Evolutionary conservation across 2,329 filamentous ascomycete genomes (phyloP).

Genomic region (Tolypocladium inflatum): DNA sequence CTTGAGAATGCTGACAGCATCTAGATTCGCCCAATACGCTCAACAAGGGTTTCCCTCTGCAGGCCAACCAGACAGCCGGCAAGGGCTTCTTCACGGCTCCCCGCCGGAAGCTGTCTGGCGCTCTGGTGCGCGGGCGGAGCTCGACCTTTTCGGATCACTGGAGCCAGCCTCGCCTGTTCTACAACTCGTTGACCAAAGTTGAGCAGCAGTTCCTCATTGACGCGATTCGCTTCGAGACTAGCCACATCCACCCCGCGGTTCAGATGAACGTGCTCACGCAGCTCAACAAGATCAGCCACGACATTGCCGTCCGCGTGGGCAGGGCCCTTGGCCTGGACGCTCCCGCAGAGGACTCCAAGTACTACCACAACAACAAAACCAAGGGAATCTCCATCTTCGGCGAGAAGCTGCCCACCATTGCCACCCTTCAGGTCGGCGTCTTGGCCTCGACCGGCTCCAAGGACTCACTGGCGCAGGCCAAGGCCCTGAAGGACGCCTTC

Average conservation of each 20-base stretch:
- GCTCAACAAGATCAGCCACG: constrained; percentile 59
- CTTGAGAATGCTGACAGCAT: constrained; percentile 3
- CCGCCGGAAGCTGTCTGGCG: constrained; percentile 39
- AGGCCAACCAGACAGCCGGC: constrained; percentile 54
- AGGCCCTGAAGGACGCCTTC: constrained; percentile 39
- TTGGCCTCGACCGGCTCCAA: constrained; percentile 36
- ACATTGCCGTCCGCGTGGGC: constrained; percentile 57
- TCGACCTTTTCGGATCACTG: constrained; percentile 61
- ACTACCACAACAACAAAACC: constrained; percentile 62
- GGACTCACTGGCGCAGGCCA: constrained; percentile 37
- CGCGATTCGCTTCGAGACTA: constrained; percentile 62
- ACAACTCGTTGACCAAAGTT: constrained; percentile 55
- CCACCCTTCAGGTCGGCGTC: constrained; percentile 54
- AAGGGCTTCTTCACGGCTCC: constrained; percentile 64
- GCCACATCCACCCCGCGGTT: constrained; percentile 49
- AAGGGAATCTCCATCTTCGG: constrained; percentile 50
- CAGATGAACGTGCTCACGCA: constrained; percentile 58
- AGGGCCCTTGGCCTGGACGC: constrained; percentile 47
- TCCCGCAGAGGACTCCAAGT: constrained; percentile 50
- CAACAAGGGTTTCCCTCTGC: constrained; percentile 52
- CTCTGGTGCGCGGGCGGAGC: constrained; percentile 47
- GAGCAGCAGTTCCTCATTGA: constrained; percentile 67
- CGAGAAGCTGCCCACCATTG: constrained; percentile 47
- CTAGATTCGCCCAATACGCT: constrained; percentile 56
- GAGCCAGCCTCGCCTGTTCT: constrained; percentile 64